Evolutionary conservation across 257 asterid species (phyloP), one percentile per base, ranked within the genome.

Genomic region (Paraleonurus japonicus): DNA sequence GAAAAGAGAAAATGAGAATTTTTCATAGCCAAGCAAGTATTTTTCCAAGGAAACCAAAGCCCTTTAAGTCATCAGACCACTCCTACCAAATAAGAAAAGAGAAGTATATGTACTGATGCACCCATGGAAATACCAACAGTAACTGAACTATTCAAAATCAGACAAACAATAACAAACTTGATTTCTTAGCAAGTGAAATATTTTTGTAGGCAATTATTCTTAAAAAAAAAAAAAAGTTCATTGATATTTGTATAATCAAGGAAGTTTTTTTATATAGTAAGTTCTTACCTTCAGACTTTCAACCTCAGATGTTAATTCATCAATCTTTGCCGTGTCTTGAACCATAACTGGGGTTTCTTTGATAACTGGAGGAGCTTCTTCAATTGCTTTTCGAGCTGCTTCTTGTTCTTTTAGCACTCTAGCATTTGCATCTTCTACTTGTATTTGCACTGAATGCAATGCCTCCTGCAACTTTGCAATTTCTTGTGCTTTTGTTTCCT

Each of bases 281-380:
- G 57, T 59, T 62, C 75, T 62, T 82, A 92, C 99, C 96, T 87
- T 88, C 79, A 95, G 81, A 82, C 75, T 84, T 70, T 88, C 95
- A 24, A 95, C 81, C 76, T 95, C 95, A 35, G 91, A 82, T 64
- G 93, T 84, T 80, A 95, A 82, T 65, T 96, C 86, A 81, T 95
- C 95, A 69, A 90, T 78, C 79, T 87, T 95, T 73, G 79, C 88
- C 0, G 97, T 92, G 86, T 95, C 99, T 82, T 87, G 90, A 80
- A 95, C 90, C 76, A 92, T 47, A 73, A 95, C 90, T 45, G 99
- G 96, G 84, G 96, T 95, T 83, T 95, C 99, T 81, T 95, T 95
- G 80, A 92, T 86, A 69, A 95, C 91, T 63, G 97, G 97, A 66
- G 98, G 98, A 80, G 98, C 96, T 78, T 95, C 97, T 85, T 87